Conservation (phyloP, 257 asterid species). For the Penstemon eatonii region DNA sequence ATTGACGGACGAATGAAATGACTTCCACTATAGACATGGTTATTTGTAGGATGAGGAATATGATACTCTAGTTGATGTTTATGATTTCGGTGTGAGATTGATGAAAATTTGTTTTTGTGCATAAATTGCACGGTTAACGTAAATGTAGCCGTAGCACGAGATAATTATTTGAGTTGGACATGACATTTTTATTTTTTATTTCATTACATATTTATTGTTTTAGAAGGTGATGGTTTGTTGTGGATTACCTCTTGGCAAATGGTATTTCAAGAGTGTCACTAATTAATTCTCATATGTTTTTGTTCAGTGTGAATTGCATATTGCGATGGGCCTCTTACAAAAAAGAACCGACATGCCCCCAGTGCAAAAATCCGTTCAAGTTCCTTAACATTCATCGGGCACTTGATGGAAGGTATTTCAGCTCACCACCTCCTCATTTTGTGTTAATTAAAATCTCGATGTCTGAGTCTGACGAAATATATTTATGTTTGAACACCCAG, state of each 20-base stretch:
- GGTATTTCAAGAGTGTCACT: conserved; percentile 8
- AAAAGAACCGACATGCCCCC: conserved; percentile 80
- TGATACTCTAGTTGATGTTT: conserved; percentile 8
- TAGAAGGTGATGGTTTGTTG: conserved; percentile 10
- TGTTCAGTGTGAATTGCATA: conserved; percentile 78
- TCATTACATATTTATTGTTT: background rate
- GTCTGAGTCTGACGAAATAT: conserved; percentile 21
- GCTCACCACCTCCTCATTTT: background rate
- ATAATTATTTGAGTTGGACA: background rate
- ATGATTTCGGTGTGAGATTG: background rate
- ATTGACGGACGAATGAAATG: background rate
- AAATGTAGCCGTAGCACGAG: too few relatives aligned
- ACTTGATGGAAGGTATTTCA: conserved; percentile 88
- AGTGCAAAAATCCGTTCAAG: conserved; percentile 78
- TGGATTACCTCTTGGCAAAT: conserved; percentile 15
- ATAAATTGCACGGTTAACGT: too few relatives aligned
- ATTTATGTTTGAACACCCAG: conserved; percentile 35
- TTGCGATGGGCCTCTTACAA: conserved; percentile 91
- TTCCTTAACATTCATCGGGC: conserved; percentile 76
- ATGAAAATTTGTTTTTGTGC: too few relatives aligned
- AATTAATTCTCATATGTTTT: conserved; percentile 17
- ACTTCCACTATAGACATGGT: background rate
- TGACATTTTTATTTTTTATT: conserved; percentile 12
- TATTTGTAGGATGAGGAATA: conserved; percentile 4
- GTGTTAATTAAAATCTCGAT: background rate